A percentile compares a stretch with the other conserved stretches of the same genome.
These are phyloP conservation scores for Neurospora intermedia DNA, from an alignment of 495 filamentous ascomycete genomes.

Conservation along the genomic window DNA sequence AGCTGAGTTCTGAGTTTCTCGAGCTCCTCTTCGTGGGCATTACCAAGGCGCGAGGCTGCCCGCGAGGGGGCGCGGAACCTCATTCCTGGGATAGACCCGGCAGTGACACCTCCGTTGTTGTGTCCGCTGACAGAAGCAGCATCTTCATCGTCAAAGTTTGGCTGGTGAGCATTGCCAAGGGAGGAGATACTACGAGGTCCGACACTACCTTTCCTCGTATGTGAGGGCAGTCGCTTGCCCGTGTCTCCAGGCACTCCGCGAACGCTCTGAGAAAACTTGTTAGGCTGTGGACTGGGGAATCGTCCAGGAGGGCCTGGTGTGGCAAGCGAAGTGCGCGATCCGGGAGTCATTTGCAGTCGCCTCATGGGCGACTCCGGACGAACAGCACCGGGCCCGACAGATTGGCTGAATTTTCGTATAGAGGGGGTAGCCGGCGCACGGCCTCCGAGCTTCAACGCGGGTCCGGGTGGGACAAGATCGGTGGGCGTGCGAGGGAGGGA, in stretches of 20 bases:
- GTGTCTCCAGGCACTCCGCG: conserved; percentile 47
- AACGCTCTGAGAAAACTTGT: conserved; percentile 55
- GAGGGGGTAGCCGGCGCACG: conserved; percentile 58
- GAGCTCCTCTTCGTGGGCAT: conserved; percentile 51
- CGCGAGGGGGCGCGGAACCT: conserved; percentile 19
- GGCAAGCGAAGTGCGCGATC: conserved; percentile 42
- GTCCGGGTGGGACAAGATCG: conserved; percentile 42
- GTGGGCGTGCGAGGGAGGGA: conserved; percentile 59
- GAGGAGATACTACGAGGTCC: conserved; percentile 45
- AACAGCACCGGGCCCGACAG: conserved; percentile 68
- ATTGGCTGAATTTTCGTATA: conserved; percentile 67
- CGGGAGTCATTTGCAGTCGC: conserved; percentile 47
- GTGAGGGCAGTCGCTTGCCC: conserved; percentile 36
- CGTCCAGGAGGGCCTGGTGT: conserved; percentile 36
- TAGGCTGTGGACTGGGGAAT: conserved; percentile 56
- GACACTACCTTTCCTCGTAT: conserved; percentile 38
- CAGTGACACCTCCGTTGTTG: background rate
- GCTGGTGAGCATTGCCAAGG: conserved; percentile 31
- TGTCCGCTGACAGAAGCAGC: conserved; percentile 26
- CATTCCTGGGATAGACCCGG: background rate
- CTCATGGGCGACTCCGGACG: conserved; percentile 76
- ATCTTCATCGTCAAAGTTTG: conserved; percentile 43
- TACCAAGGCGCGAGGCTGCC: conserved; percentile 11
- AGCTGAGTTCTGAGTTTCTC: conserved; percentile 56
- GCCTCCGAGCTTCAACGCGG: conserved; percentile 38